phyloP scores from a whole-genome alignment of 139 green algal genomes.

The Deuterostichococcus epilithicus region DNA sequence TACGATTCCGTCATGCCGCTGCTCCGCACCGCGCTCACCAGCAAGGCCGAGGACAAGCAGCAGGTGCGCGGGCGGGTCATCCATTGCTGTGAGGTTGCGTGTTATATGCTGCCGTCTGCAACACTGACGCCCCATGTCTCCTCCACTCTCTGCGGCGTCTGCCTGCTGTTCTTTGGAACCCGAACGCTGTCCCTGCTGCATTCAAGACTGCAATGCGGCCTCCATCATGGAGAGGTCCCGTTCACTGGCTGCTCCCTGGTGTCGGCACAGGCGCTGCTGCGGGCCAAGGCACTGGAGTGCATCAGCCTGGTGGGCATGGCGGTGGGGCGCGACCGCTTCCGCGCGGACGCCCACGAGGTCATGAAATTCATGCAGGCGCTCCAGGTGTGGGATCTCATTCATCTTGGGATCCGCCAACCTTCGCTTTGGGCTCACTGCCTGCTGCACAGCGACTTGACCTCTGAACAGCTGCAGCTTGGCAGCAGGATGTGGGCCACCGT shows the following conservation, averaged over 20 bases:
- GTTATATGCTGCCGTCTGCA: no score
- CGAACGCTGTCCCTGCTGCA: background rate
- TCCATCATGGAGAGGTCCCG: background rate
- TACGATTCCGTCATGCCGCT: conserved; percentile 35
- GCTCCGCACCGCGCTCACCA: background rate
- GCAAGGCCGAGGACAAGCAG: background rate
- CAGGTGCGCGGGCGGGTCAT: background rate
- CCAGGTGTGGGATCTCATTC: conserved; percentile 26
- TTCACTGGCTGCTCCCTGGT: no score
- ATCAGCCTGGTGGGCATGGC: conserved; percentile 96
- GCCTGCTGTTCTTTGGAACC: no score
- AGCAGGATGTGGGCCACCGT: no score
- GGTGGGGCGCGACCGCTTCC: conserved; percentile 90
- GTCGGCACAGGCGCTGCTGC: conserved; percentile 56
- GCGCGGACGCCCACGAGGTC: conserved; percentile 75
- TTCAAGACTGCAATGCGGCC: no score
- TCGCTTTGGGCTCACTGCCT: no score
- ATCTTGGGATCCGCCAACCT: background rate
- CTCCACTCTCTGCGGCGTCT: no score
- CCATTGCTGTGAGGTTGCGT: no score
- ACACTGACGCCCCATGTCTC: no score
- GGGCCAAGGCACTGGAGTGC: conserved; percentile 96
- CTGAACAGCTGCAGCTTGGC: no score
- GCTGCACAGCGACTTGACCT: no score
- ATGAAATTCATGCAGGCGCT: conserved; percentile 87